Conservation (phyloP, 768 basidiomycete genomes). For the Gymnopilus dilepis region DNA sequence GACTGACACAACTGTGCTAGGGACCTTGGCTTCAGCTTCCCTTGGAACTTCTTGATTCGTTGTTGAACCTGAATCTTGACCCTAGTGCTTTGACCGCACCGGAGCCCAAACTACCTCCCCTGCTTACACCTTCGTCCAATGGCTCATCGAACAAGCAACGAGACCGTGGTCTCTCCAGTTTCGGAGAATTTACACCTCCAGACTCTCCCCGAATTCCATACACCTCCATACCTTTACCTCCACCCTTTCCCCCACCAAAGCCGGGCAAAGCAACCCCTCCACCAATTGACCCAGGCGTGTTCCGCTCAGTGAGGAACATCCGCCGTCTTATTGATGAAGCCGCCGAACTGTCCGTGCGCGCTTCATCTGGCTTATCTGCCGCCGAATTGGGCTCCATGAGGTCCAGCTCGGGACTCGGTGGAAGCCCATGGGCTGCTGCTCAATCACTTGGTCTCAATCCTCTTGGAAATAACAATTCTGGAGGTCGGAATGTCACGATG, state of each 20-base stretch:
- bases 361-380: slow-evolving; percentile 82
- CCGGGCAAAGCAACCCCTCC: slow-evolving; percentile 78
- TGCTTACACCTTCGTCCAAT: slow-evolving; percentile 36
- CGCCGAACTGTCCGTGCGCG: slow-evolving; percentile 85
- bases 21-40: slow-evolving; percentile 93
- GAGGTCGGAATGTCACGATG: slow-evolving; percentile 81
- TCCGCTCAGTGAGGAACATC: slow-evolving; percentile 75
- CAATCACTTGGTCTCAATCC: slow-evolving; percentile 70
- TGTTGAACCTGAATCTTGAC: slow-evolving; percentile 79
- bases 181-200: slow-evolving; percentile 50
- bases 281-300: slow-evolving; percentile 89
- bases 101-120: slow-evolving; percentile 46
- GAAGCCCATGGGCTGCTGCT: slow-evolving; percentile 63
- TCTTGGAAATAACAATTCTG: slow-evolving; percentile 49
- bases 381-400: slow-evolving; percentile 74
- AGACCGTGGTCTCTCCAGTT: slow-evolving; percentile 50
- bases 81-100: slow-evolving; percentile 62
- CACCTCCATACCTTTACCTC: slow-evolving; percentile 41
- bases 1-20: slow-evolving; percentile 44
- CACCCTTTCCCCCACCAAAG: slow-evolving; percentile 57
- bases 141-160: slow-evolving; percentile 39
- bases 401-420: slow-evolving; percentile 44
- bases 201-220: slow-evolving; percentile 46
- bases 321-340: slow-evolving; percentile 89
- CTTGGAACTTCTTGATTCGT: slow-evolving; percentile 81